Conservation (phyloP, 768 basidiomycete genomes). For the Cyclocybe cylindracea region DNA sequence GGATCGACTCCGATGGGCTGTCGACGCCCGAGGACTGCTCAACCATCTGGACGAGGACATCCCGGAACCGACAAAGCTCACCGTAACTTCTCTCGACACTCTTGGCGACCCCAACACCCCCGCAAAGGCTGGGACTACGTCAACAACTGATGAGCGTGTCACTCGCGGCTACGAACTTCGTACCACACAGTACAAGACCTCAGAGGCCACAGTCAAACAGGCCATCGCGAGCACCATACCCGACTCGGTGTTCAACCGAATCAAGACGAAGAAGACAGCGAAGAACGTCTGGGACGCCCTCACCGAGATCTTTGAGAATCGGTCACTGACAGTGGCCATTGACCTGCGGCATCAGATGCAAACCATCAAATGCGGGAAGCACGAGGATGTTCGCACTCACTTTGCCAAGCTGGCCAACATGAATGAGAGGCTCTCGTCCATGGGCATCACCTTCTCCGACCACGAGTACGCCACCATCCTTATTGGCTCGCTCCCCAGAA, state of each 20-base stretch:
- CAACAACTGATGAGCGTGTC: too few relatives aligned
- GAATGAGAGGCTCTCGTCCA: conserved; percentile 31
- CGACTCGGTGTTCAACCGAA: conserved; percentile 29
- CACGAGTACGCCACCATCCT: conserved; percentile 34
- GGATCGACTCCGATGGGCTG: conserved; percentile 17
- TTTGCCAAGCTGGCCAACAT: conserved; percentile 27
- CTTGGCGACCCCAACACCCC: too few relatives aligned
- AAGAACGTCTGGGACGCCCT: conserved; percentile 28
- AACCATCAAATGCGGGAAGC: conserved; percentile 26
- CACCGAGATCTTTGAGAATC: conserved; percentile 23
- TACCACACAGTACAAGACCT: too few relatives aligned
- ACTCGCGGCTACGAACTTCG: too few relatives aligned
- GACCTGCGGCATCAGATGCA: conserved; percentile 28
- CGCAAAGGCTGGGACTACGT: too few relatives aligned
- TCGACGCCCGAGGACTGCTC: conserved; percentile 23
- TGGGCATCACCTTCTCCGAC: conserved; percentile 28
- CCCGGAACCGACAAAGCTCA: too few relatives aligned
- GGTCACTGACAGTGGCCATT: conserved; percentile 26
- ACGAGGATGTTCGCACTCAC: conserved; percentile 30
- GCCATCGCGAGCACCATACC: conserved; percentile 31
- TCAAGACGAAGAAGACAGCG: conserved; percentile 15
- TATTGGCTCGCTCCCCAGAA: conserved; percentile 32
- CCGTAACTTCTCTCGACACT: too few relatives aligned
- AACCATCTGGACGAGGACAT: conserved; percentile 10
- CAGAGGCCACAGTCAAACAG: conserved; percentile 30